Evolutionary conservation across 1,284 basidiomycete genomes (phyloP), one percentile per base, ranked within the genome.

Genomic region (Hymenochaete sp.): DNA sequence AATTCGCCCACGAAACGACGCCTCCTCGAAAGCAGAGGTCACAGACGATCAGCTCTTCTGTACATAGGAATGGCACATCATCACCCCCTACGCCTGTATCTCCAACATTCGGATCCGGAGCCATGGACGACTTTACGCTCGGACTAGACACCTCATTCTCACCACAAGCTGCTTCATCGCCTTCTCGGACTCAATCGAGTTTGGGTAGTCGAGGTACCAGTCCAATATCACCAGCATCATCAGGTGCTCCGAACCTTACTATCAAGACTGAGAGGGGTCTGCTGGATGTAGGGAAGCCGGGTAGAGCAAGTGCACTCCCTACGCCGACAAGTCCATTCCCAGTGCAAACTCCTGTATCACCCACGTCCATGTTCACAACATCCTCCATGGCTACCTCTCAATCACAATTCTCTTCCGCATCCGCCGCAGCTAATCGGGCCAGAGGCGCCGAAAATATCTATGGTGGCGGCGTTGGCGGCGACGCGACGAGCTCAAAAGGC

Each of bases 1-100:
- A 61, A 16, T 42, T 59, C 24, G 50, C 53, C 4, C 31, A 39
- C 18, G 43, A 40, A 11, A 21, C 26, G 8, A 44, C 39, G n/a
- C 31, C 38, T 2, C 42, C 39, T 19, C 39, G 38, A 9, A 10
- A 38, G 31, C 42, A 36, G 13, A n/a, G n/a, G n/a, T n/a, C n/a
- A n/a, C n/a, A n/a, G n/a, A n/a, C n/a, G n/a, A n/a, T n/a, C n/a
- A n/a, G n/a, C n/a, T n/a, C n/a, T n/a, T n/a, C n/a, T n/a, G n/a
- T n/a, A n/a, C n/a, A n/a, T n/a, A 8, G 22, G 32, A 14, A 36
- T 22, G 36, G 18, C 26, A 14, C n/a, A 9, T 14, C 45, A 41
- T 31, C 38, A 5, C 28, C 47, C 9, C 48, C 28, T 29, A 44
- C 48, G 13, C 48, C 48, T 22, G 36, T 42, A 27, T 41, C 48